A percentile compares a stretch with the other conserved stretches of the same genome.
phyloP scores from a whole-genome alignment of 306 rosid genomes.

The Medicago lupulina region DNA sequence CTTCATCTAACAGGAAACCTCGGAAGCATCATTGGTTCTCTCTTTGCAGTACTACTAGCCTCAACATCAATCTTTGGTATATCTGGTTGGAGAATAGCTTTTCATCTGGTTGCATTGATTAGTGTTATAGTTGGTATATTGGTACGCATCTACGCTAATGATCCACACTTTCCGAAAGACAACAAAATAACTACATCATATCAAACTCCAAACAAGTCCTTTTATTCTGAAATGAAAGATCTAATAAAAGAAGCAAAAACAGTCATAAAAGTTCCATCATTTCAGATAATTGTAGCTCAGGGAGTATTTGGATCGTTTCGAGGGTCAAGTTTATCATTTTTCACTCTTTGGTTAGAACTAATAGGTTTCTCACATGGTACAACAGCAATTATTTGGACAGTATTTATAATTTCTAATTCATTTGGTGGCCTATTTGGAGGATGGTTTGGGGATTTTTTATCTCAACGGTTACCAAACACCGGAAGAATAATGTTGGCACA shows the following conservation, averaged over 20 bases:
- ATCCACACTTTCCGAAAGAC: slow-evolving; percentile 60
- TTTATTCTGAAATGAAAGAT: slow-evolving; percentile 57
- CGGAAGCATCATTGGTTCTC: slow-evolving; percentile 80
- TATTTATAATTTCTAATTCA: slow-evolving; percentile 62
- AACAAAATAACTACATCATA: slow-evolving; percentile 24
- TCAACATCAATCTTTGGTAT: slow-evolving; percentile 66
- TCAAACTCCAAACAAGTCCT: slow-evolving; percentile 40
- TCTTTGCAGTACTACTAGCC: slow-evolving; percentile 69
- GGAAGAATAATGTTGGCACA: slow-evolving; percentile 78
- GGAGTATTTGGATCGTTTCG: slow-evolving; percentile 92
- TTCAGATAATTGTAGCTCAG: slow-evolving; percentile 88
- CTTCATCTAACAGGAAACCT: slow-evolving; percentile 65
- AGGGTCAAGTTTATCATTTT: slow-evolving; percentile 76
- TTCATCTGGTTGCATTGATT: slow-evolving; percentile 70
- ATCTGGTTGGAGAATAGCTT: slow-evolving; percentile 89
- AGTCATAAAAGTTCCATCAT: slow-evolving; percentile 67
- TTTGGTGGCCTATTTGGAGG: slow-evolving; percentile 83
- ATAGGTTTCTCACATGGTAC: slow-evolving; percentile 75
- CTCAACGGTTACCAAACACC: slow-evolving; percentile 66
- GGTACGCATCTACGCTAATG: slow-evolving; percentile 65
- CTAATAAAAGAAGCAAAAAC: slow-evolving; percentile 66
- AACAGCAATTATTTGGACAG: slow-evolving; percentile 69
- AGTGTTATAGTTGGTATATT: slow-evolving; percentile 74
- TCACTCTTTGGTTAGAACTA: slow-evolving; percentile 86
- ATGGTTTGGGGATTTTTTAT: slow-evolving; percentile 68